Evolutionary conservation across 2,329 filamentous ascomycete genomes (phyloP).

Genomic region (Pseudogymnoascus sp.): DNA sequence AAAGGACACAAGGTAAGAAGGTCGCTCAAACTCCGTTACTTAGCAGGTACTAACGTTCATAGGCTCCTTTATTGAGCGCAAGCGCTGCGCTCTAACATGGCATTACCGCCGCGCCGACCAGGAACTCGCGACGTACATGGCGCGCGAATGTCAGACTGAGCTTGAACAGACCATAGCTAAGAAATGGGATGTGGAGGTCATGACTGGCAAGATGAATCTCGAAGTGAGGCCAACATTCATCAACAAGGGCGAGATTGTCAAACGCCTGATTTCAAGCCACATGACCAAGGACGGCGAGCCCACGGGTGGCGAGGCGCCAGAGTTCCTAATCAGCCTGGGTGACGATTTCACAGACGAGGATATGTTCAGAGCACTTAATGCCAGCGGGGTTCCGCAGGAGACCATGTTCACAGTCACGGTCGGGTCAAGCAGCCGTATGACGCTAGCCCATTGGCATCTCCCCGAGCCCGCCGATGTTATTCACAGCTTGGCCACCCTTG

Average conservation of each 20-base stretch:
- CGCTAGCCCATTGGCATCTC: constrained; percentile 81
- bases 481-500: constrained; percentile 50
- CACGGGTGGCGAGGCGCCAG: constrained; percentile 49
- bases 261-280: constrained; percentile 70
- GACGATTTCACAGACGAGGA: constrained; percentile 98
- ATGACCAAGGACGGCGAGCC: constrained; percentile 29
- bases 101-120: constrained; percentile 90
- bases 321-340: constrained; percentile 84
- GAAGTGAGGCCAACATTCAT: constrained; percentile 95
- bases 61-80: constrained; percentile 89
- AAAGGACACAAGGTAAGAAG: constrained; percentile 66
- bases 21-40: not conserved
- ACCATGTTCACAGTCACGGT: constrained; percentile 87
- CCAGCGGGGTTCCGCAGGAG: constrained; percentile 46
- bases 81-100: constrained; percentile 92
- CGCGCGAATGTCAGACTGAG: constrained; percentile 71
- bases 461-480: constrained; percentile 85
- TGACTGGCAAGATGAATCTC: constrained; percentile 92
- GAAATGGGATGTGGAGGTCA: constrained; percentile 88
- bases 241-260: constrained; percentile 95
- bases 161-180: constrained; percentile 68
- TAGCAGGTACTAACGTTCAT: constrained; percentile 14
- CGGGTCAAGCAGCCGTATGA: constrained; percentile 85
- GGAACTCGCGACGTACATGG: constrained; percentile 72
- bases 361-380: constrained; percentile 78